Evolutionary conservation across 805 yeast species (phyloP).

Genomic region (Zygoascus bituminiphila): DNA sequence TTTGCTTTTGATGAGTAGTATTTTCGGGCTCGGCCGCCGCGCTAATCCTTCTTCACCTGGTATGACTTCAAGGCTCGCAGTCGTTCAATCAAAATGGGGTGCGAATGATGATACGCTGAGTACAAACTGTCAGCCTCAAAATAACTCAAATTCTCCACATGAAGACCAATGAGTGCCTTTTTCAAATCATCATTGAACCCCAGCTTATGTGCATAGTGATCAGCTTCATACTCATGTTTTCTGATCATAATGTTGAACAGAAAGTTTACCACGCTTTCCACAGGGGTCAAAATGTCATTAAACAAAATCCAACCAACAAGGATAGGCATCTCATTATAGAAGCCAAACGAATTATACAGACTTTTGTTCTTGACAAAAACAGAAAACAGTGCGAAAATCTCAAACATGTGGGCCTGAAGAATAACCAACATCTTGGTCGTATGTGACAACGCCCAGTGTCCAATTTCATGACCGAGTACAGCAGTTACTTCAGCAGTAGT

Average conservation of each 20-base stretch:
- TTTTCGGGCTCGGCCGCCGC: too few species aligned
- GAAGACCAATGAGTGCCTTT: conserved; percentile 63
- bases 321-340: conserved; percentile 56
- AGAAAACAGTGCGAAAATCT: conserved; percentile 65
- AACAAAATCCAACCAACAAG: conserved; percentile 77
- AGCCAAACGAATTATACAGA: conserved; percentile 73
- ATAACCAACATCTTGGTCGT: conserved; percentile 65
- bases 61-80: conserved; percentile 51
- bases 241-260: conserved; percentile 65
- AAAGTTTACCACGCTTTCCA: conserved; percentile 62
- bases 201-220: conserved; percentile 65
- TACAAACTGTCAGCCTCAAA: conserved; percentile 85
- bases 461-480: conserved; percentile 96
- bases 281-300: conserved; percentile 68
- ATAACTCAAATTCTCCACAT: conserved; percentile 74
- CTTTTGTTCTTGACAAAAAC: conserved; percentile 74
- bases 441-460: conserved; percentile 94
- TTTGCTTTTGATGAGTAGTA: too few species aligned
- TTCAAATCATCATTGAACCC: conserved; percentile 67
- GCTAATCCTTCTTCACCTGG: conserved; percentile 10
- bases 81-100: conserved; percentile 89
- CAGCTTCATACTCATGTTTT: conserved; percentile 90
- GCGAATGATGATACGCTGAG: conserved; percentile 82
- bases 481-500: conserved; percentile 78
- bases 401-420: conserved; percentile 54